Percentiles rank a stretch among this genome's conserved stretches.
phyloP scores from a whole-genome alignment of 192 early-diverging fungal genomes.

The Umbelopsis vinacea region DNA sequence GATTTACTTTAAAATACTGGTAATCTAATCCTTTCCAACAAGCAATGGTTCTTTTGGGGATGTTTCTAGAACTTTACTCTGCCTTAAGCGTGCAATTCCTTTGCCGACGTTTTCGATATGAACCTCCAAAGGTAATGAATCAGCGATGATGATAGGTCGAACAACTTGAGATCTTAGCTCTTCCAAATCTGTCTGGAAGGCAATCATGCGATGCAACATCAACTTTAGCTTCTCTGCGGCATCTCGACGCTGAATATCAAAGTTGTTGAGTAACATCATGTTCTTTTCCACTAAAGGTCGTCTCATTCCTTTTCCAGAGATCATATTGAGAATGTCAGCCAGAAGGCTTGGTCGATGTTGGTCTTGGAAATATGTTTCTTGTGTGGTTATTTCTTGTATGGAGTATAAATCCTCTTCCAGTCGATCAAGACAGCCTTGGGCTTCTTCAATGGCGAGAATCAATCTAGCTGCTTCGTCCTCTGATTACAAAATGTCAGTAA shows the following conservation, averaged over 20 bases:
- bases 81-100: conserved; percentile 41
- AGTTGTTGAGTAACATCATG: conserved; percentile 38
- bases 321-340: conserved; percentile 37
- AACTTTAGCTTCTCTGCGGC: conserved; percentile 45
- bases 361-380: conserved; percentile 46
- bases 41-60: background rate
- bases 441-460: conserved; percentile 36
- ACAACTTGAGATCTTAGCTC: conserved; percentile 50
- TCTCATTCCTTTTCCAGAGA: conserved; percentile 40
- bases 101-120: conserved; percentile 48
- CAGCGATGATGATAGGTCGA: conserved; percentile 37
- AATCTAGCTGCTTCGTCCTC: conserved; percentile 38
- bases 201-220: conserved; percentile 49
- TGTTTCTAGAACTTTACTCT: conserved; percentile 38
- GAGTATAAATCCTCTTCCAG: conserved; percentile 45
- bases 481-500: background rate
- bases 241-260: conserved; percentile 46
- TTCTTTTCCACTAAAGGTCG: conserved; percentile 43
- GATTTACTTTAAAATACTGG: too few species aligned
- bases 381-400: conserved; percentile 49
- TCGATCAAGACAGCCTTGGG: conserved; percentile 35
- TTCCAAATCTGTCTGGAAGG: conserved; percentile 58
- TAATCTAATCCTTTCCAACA: conserved; percentile 17
- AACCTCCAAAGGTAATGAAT: conserved; percentile 40
- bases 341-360: conserved; percentile 32